Percentiles rank a stretch among this genome's conserved stretches.
Evolutionary conservation across 495 filamentous ascomycete genomes (phyloP).

Genomic region (Tricharina praecox): DNA sequence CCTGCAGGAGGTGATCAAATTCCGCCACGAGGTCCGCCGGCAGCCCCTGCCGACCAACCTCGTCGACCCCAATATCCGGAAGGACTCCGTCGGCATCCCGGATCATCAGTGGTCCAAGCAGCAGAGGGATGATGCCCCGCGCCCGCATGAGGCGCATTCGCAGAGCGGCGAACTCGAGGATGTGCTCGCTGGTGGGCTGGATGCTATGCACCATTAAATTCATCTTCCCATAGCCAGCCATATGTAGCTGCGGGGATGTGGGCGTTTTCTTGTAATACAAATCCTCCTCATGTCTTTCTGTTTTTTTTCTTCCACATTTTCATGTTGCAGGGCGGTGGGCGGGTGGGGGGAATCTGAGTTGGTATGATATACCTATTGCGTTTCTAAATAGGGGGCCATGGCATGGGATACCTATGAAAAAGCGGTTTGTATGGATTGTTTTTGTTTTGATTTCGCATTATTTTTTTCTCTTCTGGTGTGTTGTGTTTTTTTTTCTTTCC

Average conservation of each 20-base stretch:
- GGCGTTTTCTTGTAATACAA: background rate
- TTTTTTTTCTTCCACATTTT: too few relatives aligned
- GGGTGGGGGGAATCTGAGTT: too few relatives aligned
- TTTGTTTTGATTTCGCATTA: too few relatives aligned
- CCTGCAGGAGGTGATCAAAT: conserved; percentile 71
- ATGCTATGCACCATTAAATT: conserved; percentile 34
- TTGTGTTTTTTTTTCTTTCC: too few relatives aligned
- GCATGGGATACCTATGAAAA: too few relatives aligned
- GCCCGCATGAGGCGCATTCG: conserved; percentile 61
- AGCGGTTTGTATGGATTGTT: too few relatives aligned
- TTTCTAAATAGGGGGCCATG: too few relatives aligned
- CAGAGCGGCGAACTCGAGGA: conserved; percentile 49
- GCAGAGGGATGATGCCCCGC: conserved; percentile 64
- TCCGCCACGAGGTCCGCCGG: conserved; percentile 58
- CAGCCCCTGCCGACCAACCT: conserved; percentile 38
- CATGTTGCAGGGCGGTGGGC: too few relatives aligned
- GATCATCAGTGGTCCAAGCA: conserved; percentile 53
- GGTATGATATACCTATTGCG: too few relatives aligned
- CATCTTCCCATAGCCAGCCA: background rate
- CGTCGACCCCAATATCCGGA: conserved; percentile 29
- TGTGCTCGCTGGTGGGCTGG: conserved; percentile 68
- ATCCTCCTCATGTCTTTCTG: background rate
- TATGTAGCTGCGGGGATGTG: background rate
- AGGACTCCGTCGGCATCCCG: conserved; percentile 44
- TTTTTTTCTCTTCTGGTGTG: too few relatives aligned